Evolutionary conservation across 129 eudicot species (phyloP).

Genomic region (Lactuca sativa): DNA sequence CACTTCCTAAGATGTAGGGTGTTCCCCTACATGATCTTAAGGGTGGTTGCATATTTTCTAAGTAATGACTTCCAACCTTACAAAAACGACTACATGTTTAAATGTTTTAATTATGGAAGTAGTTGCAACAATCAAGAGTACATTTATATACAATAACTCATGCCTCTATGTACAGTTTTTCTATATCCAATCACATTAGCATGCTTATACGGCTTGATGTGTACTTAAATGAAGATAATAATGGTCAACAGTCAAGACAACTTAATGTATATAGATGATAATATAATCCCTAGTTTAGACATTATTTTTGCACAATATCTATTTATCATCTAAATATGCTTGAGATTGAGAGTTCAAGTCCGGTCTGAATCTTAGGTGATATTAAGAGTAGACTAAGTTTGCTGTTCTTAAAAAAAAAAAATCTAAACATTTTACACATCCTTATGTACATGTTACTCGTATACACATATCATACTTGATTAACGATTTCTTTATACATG

Average conservation of each 20-base stretch:
- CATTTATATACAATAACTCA: not conserved
- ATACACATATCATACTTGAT: not conserved
- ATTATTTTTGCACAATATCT: too few relatives aligned
- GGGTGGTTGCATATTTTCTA: not conserved
- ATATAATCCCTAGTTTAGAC: not conserved
- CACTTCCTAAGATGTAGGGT: not conserved
- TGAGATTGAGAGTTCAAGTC: too few relatives aligned
- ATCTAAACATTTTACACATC: too few relatives aligned
- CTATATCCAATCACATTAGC: not conserved
- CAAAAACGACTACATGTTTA: not conserved
- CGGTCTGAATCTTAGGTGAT: too few relatives aligned
- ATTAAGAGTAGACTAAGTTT: too few relatives aligned
- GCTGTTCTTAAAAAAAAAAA: too few relatives aligned
- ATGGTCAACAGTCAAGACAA: not conserved
- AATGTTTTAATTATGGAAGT: not conserved
- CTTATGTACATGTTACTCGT: too few relatives aligned
- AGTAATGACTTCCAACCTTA: not conserved
- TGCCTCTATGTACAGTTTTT: not conserved
- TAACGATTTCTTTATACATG: not conserved
- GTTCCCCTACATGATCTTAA: not conserved
- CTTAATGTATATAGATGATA: not conserved
- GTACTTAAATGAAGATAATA: not conserved
- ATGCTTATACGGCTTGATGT: not conserved
- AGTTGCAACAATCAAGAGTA: not conserved
- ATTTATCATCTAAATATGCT: too few relatives aligned